Conservation (phyloP, 2,329 filamentous ascomycete genomes). For the Pyrenophora seminiperda region DNA sequence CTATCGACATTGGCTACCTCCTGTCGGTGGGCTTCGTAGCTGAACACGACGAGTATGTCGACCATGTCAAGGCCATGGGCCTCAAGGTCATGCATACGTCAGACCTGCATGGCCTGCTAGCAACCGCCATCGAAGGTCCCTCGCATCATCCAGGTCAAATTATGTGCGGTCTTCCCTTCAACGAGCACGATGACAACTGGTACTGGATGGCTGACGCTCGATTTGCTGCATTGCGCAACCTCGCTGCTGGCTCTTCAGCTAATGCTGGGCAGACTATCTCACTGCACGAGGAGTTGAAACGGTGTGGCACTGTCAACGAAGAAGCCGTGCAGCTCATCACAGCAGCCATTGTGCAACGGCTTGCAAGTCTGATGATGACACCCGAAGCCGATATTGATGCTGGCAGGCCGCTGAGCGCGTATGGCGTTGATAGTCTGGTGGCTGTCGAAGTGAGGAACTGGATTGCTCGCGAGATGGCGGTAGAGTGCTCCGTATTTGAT, state of each 20-base stretch:
- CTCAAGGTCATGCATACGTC: slow-evolving; percentile 14
- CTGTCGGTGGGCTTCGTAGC: slow-evolving; percentile 35
- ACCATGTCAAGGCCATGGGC: slow-evolving; percentile 14
- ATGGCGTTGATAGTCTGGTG: slow-evolving; percentile 29
- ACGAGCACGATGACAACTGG: slow-evolving; percentile 11
- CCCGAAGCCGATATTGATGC: slow-evolving; percentile 25
- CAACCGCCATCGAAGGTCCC: slow-evolving; percentile 10
- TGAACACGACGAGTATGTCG: slow-evolving; percentile 13
- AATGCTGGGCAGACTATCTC: slow-evolving; percentile 5
- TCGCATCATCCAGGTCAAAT: slow-evolving; percentile 7
- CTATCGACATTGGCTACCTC: slow-evolving; percentile 25
- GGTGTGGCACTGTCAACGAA: slow-evolving; percentile 6
- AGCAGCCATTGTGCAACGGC: slow-evolving; percentile 5
- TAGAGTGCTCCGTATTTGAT: slow-evolving; percentile 14
- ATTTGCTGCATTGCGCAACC: slow-evolving; percentile 7
- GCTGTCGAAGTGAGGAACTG: slow-evolving; percentile 27
- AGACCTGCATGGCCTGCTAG: slow-evolving; percentile 10
- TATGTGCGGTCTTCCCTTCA: slow-evolving; percentile 14
- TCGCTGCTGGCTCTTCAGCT: slow-evolving; percentile 7
- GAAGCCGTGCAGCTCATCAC: slow-evolving; percentile 11
- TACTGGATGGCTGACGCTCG: slow-evolving; percentile 12
- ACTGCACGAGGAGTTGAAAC: slow-evolving; percentile 6
- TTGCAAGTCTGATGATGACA: slow-evolving; percentile 16
- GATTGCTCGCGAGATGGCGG: slow-evolving; percentile 8
- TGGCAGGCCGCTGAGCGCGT: slow-evolving; percentile 20